A percentile compares a stretch with the other conserved stretches of the same genome.
Conservation (phyloP, 768 basidiomycete genomes). For the Pleurotus tuoliensis region DNA sequence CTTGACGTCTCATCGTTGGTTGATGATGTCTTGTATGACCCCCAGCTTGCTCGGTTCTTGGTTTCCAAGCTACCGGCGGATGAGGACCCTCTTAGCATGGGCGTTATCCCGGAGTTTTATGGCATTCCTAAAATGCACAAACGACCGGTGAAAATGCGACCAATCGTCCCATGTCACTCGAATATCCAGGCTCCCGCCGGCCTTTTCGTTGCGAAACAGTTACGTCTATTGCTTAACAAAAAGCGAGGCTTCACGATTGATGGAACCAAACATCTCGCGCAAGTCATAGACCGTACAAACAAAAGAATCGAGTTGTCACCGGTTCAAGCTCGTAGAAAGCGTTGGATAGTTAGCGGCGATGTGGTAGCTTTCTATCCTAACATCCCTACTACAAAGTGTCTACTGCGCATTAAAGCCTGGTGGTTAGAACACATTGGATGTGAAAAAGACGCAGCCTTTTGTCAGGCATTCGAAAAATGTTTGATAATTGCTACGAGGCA, state of each 20-base stretch:
- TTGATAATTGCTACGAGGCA: slow-evolving; percentile 15
- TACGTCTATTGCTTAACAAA: slow-evolving; percentile 24
- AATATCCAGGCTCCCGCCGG: slow-evolving; percentile 23
- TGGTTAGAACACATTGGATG: slow-evolving; percentile 4
- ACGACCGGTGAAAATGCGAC: slow-evolving; percentile 22
- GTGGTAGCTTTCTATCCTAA: slow-evolving; percentile 31
- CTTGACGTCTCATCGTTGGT: no score
- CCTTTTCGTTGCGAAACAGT: slow-evolving; percentile 25
- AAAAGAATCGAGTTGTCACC: slow-evolving; percentile 3
- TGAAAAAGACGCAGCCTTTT: not conserved
- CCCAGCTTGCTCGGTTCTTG: no score
- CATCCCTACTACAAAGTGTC: slow-evolving; percentile 15
- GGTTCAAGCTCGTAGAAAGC: not conserved
- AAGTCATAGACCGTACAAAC: slow-evolving; percentile 22
- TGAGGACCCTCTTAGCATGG: no score
- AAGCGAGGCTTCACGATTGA: slow-evolving; percentile 23
- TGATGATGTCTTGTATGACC: no score
- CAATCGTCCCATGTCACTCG: slow-evolving; percentile 28
- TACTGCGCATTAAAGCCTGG: slow-evolving; percentile 14
- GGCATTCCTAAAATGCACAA: slow-evolving; percentile 17
- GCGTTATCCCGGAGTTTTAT: no score
- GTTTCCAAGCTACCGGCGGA: no score
- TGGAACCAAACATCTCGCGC: slow-evolving; percentile 27
- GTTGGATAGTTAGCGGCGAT: slow-evolving; percentile 26
- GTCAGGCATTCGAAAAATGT: not conserved